phyloP scores from a whole-genome alignment of 2,329 filamentous ascomycete species.

The Fusarium chuoi region DNA sequence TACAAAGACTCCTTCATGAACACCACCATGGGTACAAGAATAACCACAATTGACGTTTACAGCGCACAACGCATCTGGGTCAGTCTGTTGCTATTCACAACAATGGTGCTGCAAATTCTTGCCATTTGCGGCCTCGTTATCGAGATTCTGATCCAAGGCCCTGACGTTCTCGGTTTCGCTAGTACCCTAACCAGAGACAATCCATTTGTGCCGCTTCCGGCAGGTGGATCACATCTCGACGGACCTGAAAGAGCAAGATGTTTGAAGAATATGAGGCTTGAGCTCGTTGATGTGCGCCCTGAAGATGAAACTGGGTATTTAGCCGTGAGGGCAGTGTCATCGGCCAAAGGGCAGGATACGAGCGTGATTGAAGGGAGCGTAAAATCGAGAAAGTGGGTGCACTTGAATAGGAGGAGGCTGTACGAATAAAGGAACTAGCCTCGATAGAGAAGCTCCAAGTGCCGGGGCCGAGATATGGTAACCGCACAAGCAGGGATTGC shows the following conservation, averaged over 20 bases:
- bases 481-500: not conserved
- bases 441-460: not conserved
- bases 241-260: not conserved
- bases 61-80: not conserved
- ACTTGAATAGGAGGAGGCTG: not conserved
- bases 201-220: not conserved
- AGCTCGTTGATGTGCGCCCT: not conserved
- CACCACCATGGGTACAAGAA: not conserved
- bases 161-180: not conserved
- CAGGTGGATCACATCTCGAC: not conserved
- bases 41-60: not conserved
- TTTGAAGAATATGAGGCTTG: not conserved
- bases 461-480: not conserved
- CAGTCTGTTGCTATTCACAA: not conserved
- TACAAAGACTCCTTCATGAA: not conserved
- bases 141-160: not conserved
- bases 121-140: not conserved
- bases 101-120: not conserved
- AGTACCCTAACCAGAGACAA: not conserved
- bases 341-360: not conserved
- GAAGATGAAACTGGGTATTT: not conserved
- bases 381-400: not conserved
- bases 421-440: not conserved
- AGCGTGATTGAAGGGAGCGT: not conserved
- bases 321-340: not conserved